Percentiles rank a stretch among this genome's conserved stretches.
Conservation (phyloP, 192 early-diverging fungal genomes). For the Coemansia sp. region DNA sequence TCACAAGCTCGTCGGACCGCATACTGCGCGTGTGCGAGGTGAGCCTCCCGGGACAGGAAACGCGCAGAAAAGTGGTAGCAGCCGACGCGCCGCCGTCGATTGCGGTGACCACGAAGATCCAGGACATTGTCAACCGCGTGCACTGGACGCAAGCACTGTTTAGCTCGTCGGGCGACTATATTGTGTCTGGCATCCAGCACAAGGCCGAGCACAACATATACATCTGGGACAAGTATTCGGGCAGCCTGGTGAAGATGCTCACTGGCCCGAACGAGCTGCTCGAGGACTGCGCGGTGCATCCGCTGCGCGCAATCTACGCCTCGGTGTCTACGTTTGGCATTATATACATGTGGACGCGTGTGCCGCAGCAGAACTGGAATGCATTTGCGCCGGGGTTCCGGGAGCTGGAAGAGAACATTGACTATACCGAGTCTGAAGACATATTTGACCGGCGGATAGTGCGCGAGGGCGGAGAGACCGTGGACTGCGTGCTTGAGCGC, state of each 20-base stretch:
- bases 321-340: slow-evolving; percentile 79
- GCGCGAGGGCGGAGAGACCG: slow-evolving; percentile 4
- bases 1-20: slow-evolving; percentile 79
- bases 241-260: slow-evolving; percentile 84
- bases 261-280: slow-evolving; percentile 86
- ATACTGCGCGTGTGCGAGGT: slow-evolving; percentile 70
- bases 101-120: slow-evolving; percentile 65
- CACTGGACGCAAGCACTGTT: slow-evolving; percentile 90
- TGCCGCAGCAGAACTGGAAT: slow-evolving; percentile 77
- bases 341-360: slow-evolving; percentile 88
- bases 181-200: slow-evolving; percentile 77
- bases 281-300: slow-evolving; percentile 81
- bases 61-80: background rate
- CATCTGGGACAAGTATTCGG: slow-evolving; percentile 84
- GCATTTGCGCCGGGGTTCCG: slow-evolving; percentile 92
- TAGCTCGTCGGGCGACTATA: slow-evolving; percentile 85
- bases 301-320: slow-evolving; percentile 75
- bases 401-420: slow-evolving; percentile 92
- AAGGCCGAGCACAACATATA: slow-evolving; percentile 93
- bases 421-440: slow-evolving; percentile 90
- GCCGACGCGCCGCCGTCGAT: slow-evolving; percentile 26
- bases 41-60: slow-evolving; percentile 16
- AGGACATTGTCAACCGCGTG: slow-evolving; percentile 85
- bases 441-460: slow-evolving; percentile 73
- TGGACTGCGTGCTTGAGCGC: slow-evolving; percentile 25